Conservation (phyloP, 805 yeast species). For the Candida glaebosa region DNA sequence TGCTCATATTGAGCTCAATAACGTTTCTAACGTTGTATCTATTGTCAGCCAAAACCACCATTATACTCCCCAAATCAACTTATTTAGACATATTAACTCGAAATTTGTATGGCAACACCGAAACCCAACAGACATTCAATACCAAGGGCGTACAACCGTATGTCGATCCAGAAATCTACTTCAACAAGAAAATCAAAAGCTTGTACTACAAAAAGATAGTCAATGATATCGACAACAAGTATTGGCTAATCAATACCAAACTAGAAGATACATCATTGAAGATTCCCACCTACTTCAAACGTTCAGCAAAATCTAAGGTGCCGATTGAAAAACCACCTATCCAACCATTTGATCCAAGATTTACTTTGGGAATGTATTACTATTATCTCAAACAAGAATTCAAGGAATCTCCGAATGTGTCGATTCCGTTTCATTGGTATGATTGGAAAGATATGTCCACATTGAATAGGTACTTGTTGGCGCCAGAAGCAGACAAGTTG, state of each 20-base stretch:
- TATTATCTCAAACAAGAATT: constrained; percentile 11
- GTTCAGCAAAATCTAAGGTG: constrained; percentile 7
- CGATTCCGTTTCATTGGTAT: constrained; percentile 49
- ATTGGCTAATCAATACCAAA: constrained; percentile 17
- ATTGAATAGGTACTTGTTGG: constrained; percentile 29
- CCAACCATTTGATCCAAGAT: constrained; percentile 31
- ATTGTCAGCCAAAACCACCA: background rate
- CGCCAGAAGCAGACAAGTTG: constrained; percentile 25
- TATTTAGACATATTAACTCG: constrained; percentile 2
- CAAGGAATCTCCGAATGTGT: constrained; percentile 2
- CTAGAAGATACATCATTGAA: constrained; percentile 8
- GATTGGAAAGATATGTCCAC: constrained; percentile 52
- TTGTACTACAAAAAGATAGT: constrained; percentile 13
- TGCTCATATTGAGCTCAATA: background rate
- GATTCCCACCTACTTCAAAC: constrained; percentile 14
- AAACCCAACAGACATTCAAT: background rate
- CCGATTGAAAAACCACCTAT: constrained; percentile 16
- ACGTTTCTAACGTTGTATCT: background rate
- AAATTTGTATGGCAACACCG: background rate
- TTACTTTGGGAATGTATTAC: constrained; percentile 24
- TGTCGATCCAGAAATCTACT: constrained; percentile 12
- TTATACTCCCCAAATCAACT: background rate
- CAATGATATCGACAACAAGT: constrained; percentile 22
- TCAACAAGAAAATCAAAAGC: constrained; percentile 15
- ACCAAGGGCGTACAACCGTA: background rate